These are phyloP conservation scores for Komagataella kurtzmanii DNA, from an alignment of 805 yeast genomes.

Conservation along the genomic window DNA sequence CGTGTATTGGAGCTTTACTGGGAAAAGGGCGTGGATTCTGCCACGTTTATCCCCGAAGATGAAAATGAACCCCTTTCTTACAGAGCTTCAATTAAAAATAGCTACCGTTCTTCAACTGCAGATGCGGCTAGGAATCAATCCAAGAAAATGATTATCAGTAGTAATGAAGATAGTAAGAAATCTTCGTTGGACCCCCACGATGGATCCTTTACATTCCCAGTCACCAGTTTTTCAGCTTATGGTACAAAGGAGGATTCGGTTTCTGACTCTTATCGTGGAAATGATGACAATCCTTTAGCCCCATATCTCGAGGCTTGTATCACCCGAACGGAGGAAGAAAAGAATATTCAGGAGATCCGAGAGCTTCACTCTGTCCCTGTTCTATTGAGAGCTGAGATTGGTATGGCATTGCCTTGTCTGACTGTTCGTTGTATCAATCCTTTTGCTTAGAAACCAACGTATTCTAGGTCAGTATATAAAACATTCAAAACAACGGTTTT, in stretches of 20 bases:
- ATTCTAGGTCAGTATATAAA: too few species aligned
- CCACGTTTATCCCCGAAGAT: constrained; percentile 84
- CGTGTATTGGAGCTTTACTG: constrained; percentile 73
- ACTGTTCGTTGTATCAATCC: constrained; percentile 90
- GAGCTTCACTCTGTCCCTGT: constrained; percentile 75
- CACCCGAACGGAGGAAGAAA: constrained; percentile 48
- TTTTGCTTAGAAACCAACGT: constrained; percentile 21
- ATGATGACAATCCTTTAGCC: constrained; percentile 26
- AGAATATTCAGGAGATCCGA: constrained; percentile 66
- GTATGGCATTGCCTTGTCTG: constrained; percentile 91
- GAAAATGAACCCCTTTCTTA: constrained; percentile 69
- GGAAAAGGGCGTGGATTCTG: constrained; percentile 89
- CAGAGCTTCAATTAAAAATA: constrained; percentile 66
- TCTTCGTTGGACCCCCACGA: constrained; percentile 22
- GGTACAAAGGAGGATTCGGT: background rate
- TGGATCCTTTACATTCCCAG: background rate
- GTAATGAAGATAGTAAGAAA: constrained; percentile 16
- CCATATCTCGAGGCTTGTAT: constrained; percentile 45
- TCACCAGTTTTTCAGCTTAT: background rate
- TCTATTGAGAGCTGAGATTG: constrained; percentile 78
- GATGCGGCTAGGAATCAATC: constrained; percentile 56
- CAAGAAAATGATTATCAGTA: constrained; percentile 9
- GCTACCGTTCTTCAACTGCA: constrained; percentile 55
- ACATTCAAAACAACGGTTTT: too few species aligned
- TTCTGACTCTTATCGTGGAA: constrained; percentile 5